phyloP scores from a whole-genome alignment of 1,284 basidiomycete species.

The Moniliophthora roreri region DNA sequence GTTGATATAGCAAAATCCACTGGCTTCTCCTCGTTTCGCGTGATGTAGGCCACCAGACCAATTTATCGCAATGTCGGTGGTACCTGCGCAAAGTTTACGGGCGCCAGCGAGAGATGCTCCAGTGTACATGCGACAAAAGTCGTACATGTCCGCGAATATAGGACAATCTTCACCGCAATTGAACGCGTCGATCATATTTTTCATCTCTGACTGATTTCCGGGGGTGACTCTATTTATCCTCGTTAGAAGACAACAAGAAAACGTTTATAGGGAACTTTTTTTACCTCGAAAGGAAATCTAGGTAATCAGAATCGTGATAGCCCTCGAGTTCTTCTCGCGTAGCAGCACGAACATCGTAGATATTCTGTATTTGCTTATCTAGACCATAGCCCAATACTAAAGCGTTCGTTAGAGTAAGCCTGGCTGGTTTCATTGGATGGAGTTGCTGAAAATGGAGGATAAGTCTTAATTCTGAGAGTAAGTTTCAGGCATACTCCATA shows the following conservation, averaged over 20 bases:
- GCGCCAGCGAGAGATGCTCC: conserved; percentile 91
- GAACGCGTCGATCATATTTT: conserved; percentile 75
- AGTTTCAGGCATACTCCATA: conserved; percentile 71
- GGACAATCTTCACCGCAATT: conserved; percentile 96
- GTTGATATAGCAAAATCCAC: conserved; percentile 96
- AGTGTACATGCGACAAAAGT: conserved; percentile 91
- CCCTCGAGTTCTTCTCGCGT: conserved; percentile 87
- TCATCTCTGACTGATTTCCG: conserved; percentile 73
- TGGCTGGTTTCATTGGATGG: conserved; percentile 98
- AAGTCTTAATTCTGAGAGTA: not conserved
- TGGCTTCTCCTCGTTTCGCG: conserved; percentile 94
- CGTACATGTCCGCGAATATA: conserved; percentile 89
- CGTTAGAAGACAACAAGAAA: no score
- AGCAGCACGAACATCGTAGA: conserved; percentile 88
- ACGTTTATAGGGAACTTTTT: not conserved
- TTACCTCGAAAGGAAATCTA: conserved; percentile 91
- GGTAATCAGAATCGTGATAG: conserved; percentile 94
- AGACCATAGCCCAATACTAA: conserved; percentile 96
- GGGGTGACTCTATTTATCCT: conserved; percentile 69
- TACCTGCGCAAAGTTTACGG: conserved; percentile 79
- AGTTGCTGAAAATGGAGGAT: conserved; percentile 61
- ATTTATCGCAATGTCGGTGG: conserved; percentile 95
- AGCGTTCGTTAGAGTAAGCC: conserved; percentile 92
- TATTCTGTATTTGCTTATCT: conserved; percentile 92
- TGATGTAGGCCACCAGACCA: conserved; percentile 97